Base-by-base conservation (phyloP, 2,329 filamentous ascomycete species). In the Colletotrichum lini region DNA sequence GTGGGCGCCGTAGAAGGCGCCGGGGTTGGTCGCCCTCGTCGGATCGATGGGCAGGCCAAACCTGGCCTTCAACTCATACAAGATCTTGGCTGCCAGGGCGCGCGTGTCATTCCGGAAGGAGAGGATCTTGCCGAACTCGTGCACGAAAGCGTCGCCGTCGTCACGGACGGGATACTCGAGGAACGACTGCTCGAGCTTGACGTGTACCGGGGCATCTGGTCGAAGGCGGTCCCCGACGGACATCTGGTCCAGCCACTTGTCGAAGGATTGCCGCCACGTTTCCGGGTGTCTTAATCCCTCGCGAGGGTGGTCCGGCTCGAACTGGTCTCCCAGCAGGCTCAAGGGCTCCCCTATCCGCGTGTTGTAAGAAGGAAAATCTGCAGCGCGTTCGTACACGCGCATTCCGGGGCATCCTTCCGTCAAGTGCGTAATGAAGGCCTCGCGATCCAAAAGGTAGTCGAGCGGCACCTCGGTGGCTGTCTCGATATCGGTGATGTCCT, bases 141-240 rank as follows among this genome's bases (percentile, higher is more conserved):
- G 75, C 2, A 77, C 79, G 40, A 83, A 79, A 15, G 73, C 75
- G 53, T 75, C 73, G 45, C 81, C 80, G 73, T 83, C 81, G 56
- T 76, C 77, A 53, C 75, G 76, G 4, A 79, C 78, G 12, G 81
- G 81, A 61, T 82, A 83, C 57, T 82, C 78, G 52, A 82, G 78
- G 65, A 80, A 82, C 0, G 79, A 79, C 70, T 81, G 81, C 53
- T 77, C 78, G 38, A 77, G 71, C 62, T 66, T 66, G 57, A 80
- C 68, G 65, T 80, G 79, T 5, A 79, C 74, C 9, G 79, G 77
- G 0, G 45, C 63, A 0, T 72, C 69, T 2, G 16, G 13, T 10
- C 40, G 44, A 13, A 64, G 42, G 3, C 12, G 13, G 10, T 54
- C 65, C 10, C n/a, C 10, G 6, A 69, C 65, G 50, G 47, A 68